Evolutionary conservation across 164 flowering plant genomes (phyloP).

Genomic region (Vitis cinerea): DNA sequence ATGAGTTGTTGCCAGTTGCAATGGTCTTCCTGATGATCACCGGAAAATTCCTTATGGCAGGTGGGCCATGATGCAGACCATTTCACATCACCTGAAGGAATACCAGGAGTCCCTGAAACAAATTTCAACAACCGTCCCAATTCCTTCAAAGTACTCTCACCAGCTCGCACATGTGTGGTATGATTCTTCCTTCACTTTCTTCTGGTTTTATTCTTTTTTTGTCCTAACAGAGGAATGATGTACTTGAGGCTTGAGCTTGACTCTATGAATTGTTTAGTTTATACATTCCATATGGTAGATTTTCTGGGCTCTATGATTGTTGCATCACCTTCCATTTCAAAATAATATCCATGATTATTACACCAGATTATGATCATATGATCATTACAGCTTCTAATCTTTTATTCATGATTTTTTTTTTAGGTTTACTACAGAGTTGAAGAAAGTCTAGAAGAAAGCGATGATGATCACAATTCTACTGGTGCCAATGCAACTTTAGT

Average conservation of each 20-base stretch:
- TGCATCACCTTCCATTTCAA: neutral
- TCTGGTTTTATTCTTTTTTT: neutral
- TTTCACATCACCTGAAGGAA: slow-evolving; percentile 95
- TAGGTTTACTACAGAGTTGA: slow-evolving; percentile 62
- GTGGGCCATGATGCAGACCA: slow-evolving; percentile 91
- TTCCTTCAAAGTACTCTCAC: slow-evolving; percentile 83
- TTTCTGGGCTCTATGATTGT: neutral
- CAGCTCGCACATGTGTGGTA: slow-evolving; percentile 96
- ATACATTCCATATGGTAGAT: neutral
- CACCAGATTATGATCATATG: neutral
- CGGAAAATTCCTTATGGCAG: slow-evolving; percentile 32
- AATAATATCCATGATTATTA: neutral
- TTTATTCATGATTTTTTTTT: neutral
- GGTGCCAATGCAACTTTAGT: neutral
- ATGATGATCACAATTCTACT: neutral
- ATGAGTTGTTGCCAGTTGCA: neutral
- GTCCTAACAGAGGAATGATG: neutral
- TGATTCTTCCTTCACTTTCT: slow-evolving; percentile 3
- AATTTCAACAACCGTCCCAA: slow-evolving; percentile 97
- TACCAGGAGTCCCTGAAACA: slow-evolving; percentile 92
- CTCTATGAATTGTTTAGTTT: neutral
- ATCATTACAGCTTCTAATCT: no score
- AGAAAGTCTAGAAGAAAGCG: slow-evolving; percentile 31
- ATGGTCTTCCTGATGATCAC: slow-evolving; percentile 4
- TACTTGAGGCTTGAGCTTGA: neutral